Evolutionary conservation across 305 asterid genomes (phyloP).

Genomic region (Coffea humblotiana): DNA sequence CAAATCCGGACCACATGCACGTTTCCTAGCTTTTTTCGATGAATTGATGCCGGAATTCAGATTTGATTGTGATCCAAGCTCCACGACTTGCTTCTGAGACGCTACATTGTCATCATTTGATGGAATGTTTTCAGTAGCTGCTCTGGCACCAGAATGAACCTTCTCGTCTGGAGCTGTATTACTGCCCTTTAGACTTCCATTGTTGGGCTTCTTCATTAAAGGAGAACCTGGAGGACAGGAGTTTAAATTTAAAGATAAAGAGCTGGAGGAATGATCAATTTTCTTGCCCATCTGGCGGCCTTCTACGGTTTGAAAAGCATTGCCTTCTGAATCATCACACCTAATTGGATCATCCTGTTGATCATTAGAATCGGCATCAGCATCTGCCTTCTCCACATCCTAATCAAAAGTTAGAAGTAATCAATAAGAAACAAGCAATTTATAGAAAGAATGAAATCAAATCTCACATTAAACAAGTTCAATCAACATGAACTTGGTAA

Average conservation of each 20-base stretch:
- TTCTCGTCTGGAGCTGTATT: constrained; percentile 39
- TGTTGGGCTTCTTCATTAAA: constrained; percentile 29
- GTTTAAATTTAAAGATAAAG: constrained; percentile 47
- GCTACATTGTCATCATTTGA: constrained; percentile 10
- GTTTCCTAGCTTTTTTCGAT: constrained; percentile 51
- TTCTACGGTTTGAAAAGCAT: constrained; percentile 34
- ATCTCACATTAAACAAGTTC: not conserved
- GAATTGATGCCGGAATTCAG: constrained; percentile 18
- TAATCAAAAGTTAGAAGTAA: constrained; percentile 33
- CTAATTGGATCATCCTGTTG: constrained; percentile 17
- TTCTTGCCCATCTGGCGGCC: constrained; percentile 29
- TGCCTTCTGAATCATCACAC: constrained; percentile 26
- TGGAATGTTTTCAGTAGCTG: constrained; percentile 17
- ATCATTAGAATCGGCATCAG: constrained; percentile 38
- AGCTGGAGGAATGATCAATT: constrained; percentile 22
- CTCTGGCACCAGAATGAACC: constrained; percentile 29
- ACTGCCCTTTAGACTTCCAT: constrained; percentile 24
- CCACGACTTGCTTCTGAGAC: constrained; percentile 27
- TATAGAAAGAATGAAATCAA: not conserved
- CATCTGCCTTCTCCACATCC: constrained; percentile 49
- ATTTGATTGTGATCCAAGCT: constrained; percentile 23
- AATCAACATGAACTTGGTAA: not conserved
- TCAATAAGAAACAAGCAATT: constrained; percentile 6
- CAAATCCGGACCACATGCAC: constrained; percentile 35
- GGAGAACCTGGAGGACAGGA: constrained; percentile 54